Percentiles rank a stretch among this genome's conserved stretches.
Conservation (phyloP, 129 eudicot genomes). For the Artemisia annua region DNA sequence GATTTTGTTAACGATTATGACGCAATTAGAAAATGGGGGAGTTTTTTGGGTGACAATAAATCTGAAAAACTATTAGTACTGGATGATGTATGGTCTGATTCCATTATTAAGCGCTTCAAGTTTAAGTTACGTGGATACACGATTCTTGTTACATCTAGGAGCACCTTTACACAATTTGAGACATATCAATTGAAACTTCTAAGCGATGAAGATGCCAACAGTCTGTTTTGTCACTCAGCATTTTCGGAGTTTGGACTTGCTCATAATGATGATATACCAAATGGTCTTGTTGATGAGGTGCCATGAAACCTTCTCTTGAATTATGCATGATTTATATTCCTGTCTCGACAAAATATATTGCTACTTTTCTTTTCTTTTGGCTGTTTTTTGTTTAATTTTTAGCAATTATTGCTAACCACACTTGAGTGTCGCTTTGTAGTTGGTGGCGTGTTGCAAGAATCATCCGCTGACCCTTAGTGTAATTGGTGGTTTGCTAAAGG, state of each 20-base stretch:
- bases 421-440: conserved; percentile 18
- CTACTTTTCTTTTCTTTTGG: background rate
- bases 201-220: background rate
- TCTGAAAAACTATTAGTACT: conserved; percentile 1
- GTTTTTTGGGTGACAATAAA: conserved; percentile 13
- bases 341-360: background rate
- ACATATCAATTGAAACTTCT: background rate
- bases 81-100: conserved; percentile 40
- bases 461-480: conserved; percentile 26
- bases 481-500: conserved; percentile 14
- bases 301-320: background rate
- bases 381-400: background rate
- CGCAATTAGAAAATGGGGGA: conserved; percentile 25
- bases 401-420: background rate
- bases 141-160: conserved; percentile 35
- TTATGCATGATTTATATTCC: background rate
- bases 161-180: background rate
- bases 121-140: conserved; percentile 30
- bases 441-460: conserved; percentile 32
- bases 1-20: conserved; percentile 5
- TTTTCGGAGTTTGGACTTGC: conserved; percentile 7
- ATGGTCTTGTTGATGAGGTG: conserved; percentile 43
- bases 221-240: background rate
- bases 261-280: conserved; percentile 7
- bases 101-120: conserved; percentile 19